phyloP scores from a whole-genome alignment of 2,329 filamentous ascomycete genomes.

The Achaetomium macrosporum region DNA sequence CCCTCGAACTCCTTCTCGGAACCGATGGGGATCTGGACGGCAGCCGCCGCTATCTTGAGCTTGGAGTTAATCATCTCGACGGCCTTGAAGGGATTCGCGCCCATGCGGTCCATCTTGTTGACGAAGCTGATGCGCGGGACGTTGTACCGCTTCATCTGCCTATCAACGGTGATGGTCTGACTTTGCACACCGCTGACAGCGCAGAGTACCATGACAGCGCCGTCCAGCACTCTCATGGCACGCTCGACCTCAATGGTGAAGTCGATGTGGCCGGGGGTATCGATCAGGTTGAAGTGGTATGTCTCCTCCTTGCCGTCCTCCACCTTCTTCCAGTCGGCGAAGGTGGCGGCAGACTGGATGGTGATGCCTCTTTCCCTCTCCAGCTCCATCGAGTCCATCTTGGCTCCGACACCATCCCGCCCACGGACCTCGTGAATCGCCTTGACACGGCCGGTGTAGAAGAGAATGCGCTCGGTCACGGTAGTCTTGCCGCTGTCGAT shows the following conservation, averaged over 20 bases:
- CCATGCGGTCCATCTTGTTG: conserved; percentile 99
- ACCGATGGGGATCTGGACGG: conserved; percentile 91
- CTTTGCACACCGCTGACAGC: conserved; percentile 95
- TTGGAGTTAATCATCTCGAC: conserved; percentile 97
- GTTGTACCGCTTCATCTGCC: conserved; percentile 98
- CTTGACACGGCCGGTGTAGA: conserved; percentile 96
- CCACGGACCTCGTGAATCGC: conserved; percentile 95
- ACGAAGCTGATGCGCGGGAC: conserved; percentile 92
- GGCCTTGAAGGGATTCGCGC: conserved; percentile 95
- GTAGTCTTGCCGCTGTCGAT: conserved; percentile 99
- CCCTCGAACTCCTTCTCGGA: conserved; percentile 86
- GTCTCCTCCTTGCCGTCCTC: conserved; percentile 72
- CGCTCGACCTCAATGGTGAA: conserved; percentile 99
- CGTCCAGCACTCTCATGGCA: conserved; percentile 88
- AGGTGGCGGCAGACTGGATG: conserved; percentile 96
- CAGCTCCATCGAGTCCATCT: conserved; percentile 99
- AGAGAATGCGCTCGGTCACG: conserved; percentile 90
- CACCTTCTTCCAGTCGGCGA: conserved; percentile 87
- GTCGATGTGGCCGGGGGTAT: conserved; percentile 97
- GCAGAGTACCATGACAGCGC: conserved; percentile 97
- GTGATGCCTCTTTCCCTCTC: conserved; percentile 98
- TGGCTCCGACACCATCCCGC: conserved; percentile 90
- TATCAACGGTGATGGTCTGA: conserved; percentile 96
- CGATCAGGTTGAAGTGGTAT: conserved; percentile 97
- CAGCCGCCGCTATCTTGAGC: conserved; percentile 85